Evolutionary conservation across 1,139 yeast species (phyloP), one percentile per base, ranked within the genome.

Genomic region (Lizanozyma gosingica): DNA sequence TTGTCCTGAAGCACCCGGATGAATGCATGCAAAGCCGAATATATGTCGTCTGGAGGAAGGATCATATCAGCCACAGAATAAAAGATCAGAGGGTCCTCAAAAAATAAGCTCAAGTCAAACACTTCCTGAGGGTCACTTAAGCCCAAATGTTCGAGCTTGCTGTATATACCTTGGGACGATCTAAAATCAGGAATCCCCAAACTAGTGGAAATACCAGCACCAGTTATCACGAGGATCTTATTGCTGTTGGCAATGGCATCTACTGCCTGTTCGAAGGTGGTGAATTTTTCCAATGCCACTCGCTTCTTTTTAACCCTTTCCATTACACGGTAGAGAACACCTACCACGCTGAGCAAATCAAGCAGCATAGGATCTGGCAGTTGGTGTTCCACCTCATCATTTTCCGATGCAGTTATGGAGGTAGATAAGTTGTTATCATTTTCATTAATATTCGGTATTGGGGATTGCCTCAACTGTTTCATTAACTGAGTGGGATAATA

Each of bases 161-260:
- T 72, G 59, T 92, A 92, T 45, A 92, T 78, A 37, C 98, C 98
- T 47, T 83, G 71, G 8, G 88, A 79, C 0, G 97, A 88, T 54
- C 98, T 74, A 63, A 92, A 92, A 62, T 92, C 98, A 0, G 97
- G 97, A 42, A 90, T 90, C 1, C 97, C 97, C 43, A 90, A 65
- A 33, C 90, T 79, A 3, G 97, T 90, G 15, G 96, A 86, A 37
- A 92, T 88, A 15, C 98, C 98, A 0, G 98, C 98, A 3, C 98
- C 98, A 0, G 97, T 87, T 18, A 92, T 65, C 1, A 92, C 94
- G 45, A 92, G 54, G 16, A 92, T 75, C 42, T 79, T 82, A 15
- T 71, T 57, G 1, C 94, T 78, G 9, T 63, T 63, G 15, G 66
- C 51, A 35, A 90, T 65, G 37, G 74, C 73, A 1, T 65, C 65